These are phyloP conservation scores for Oxyria digyna DNA, from an alignment of 148 eudicot species.

Conservation along the genomic window DNA sequence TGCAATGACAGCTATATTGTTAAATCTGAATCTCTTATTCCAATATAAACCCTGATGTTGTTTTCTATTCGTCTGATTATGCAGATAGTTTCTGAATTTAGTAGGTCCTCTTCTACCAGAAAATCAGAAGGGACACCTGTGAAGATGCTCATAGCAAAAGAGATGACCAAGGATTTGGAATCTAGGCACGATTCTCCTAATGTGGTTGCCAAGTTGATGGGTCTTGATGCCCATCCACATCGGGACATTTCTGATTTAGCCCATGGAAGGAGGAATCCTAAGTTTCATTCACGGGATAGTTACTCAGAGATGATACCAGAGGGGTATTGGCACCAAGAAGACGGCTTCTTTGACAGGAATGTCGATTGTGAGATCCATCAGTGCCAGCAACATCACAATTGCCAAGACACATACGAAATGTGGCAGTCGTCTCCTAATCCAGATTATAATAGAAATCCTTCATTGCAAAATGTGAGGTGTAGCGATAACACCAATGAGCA, in stretches of 20 bases:
- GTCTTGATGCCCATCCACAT: conserved; percentile 73
- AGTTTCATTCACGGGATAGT: conserved; percentile 30
- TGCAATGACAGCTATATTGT: background rate
- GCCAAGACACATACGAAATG: conserved; percentile 50
- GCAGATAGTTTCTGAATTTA: conserved; percentile 57
- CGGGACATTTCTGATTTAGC: conserved; percentile 27
- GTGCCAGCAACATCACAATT: conserved; percentile 33
- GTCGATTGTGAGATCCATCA: conserved; percentile 23
- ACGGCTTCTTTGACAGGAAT: conserved; percentile 16
- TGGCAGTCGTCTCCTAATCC: conserved; percentile 43
- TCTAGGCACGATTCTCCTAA: conserved; percentile 47
- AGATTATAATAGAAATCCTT: conserved; percentile 29
- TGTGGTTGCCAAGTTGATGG: conserved; percentile 92
- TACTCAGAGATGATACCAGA: conserved; percentile 32
- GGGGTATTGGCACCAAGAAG: conserved; percentile 45
- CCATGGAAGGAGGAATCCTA: conserved; percentile 31
- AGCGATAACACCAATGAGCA: conserved; percentile 28
- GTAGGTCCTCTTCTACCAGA: conserved; percentile 29
- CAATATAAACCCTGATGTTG: background rate
- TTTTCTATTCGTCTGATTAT: conserved; percentile 11
- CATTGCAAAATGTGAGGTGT: conserved; percentile 38
- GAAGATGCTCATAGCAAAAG: conserved; percentile 80
- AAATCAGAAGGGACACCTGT: conserved; percentile 58
- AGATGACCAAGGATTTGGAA: conserved; percentile 72
- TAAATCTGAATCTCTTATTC: background rate